These are phyloP conservation scores for Acacia pycnantha DNA, from an alignment of 331 rosid genomes.

Conservation along the genomic window DNA sequence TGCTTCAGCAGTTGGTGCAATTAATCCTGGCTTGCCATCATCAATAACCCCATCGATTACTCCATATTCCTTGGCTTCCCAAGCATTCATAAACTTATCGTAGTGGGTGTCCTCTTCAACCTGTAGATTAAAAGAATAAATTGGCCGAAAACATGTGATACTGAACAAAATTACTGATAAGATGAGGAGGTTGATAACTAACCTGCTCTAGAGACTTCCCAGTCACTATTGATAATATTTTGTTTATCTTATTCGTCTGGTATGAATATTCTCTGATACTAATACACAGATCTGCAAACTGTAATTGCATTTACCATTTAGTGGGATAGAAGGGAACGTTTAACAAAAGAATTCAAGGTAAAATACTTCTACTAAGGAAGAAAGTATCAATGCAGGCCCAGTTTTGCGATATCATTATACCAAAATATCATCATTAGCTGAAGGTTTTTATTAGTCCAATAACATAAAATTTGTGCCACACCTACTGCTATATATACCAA, in stretches of 20 bases:
- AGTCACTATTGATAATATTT: constrained; percentile 79
- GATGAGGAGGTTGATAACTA: constrained; percentile 22
- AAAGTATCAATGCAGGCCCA: neutral
- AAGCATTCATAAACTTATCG: constrained; percentile 88
- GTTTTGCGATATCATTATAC: neutral
- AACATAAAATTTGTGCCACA: constrained; percentile 10
- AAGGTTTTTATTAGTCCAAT: neutral
- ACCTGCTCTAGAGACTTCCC: constrained; percentile 82
- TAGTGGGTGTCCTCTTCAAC: constrained; percentile 77
- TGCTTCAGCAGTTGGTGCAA: constrained; percentile 74
- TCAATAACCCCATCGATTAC: constrained; percentile 78
- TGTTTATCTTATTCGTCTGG: constrained; percentile 83
- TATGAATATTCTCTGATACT: constrained; percentile 81
- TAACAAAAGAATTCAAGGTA: neutral
- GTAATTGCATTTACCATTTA: constrained; percentile 34
- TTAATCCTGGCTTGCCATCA: constrained; percentile 90
- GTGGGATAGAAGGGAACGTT: neutral
- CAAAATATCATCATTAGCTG: neutral
- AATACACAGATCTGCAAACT: constrained; percentile 78
- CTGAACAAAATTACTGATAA: neutral
- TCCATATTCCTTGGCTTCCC: constrained; percentile 95
- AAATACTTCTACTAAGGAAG: neutral
- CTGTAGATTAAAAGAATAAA: constrained; percentile 40
- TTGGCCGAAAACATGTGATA: neutral
- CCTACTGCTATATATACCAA: neutral